These are phyloP conservation scores for Pseudocercospora cruenta DNA, from an alignment of 2,329 filamentous ascomycete genomes.

Conservation along the genomic window DNA sequence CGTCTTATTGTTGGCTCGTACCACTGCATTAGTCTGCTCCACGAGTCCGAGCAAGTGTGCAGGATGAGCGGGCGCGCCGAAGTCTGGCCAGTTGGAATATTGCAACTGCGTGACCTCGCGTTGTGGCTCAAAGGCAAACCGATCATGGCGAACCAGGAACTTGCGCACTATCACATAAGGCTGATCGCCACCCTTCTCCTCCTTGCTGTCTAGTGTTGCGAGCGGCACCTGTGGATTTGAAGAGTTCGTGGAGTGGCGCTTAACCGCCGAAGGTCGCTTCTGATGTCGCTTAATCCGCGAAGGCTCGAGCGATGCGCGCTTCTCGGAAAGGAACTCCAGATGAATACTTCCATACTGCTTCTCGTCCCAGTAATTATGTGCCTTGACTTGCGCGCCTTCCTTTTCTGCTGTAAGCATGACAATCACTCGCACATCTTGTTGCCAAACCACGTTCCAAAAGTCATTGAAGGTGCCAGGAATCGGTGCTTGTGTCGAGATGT, in stretches of 20 bases:
- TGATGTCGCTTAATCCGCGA: constrained; percentile 53
- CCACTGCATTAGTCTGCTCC: constrained; percentile 81
- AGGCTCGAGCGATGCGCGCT: constrained; percentile 74
- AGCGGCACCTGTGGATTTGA: constrained; percentile 36
- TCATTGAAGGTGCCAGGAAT: constrained; percentile 92
- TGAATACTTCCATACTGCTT: constrained; percentile 77
- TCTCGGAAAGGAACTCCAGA: constrained; percentile 78
- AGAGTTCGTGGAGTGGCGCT: constrained; percentile 44
- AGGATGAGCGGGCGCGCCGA: constrained; percentile 88
- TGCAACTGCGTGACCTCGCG: constrained; percentile 94
- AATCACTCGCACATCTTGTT: constrained; percentile 90
- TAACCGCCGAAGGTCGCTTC: constrained; percentile 42
- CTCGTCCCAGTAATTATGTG: constrained; percentile 88
- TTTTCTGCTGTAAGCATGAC: constrained; percentile 96
- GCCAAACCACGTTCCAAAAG: constrained; percentile 98
- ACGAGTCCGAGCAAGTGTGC: constrained; percentile 83
- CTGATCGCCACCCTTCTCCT: constrained; percentile 52
- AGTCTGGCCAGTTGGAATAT: constrained; percentile 96
- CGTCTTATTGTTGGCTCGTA: constrained; percentile 52
- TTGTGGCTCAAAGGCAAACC: constrained; percentile 79
- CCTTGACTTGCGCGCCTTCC: constrained; percentile 92
- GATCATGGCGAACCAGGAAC: constrained; percentile 77
- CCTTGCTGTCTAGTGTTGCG: constrained; percentile 32
- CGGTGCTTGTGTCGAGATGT: constrained; percentile 94
- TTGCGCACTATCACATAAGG: constrained; percentile 84